These are phyloP conservation scores for Lactifluus piperatus DNA, from an alignment of 768 basidiomycete species.

Conservation along the genomic window DNA sequence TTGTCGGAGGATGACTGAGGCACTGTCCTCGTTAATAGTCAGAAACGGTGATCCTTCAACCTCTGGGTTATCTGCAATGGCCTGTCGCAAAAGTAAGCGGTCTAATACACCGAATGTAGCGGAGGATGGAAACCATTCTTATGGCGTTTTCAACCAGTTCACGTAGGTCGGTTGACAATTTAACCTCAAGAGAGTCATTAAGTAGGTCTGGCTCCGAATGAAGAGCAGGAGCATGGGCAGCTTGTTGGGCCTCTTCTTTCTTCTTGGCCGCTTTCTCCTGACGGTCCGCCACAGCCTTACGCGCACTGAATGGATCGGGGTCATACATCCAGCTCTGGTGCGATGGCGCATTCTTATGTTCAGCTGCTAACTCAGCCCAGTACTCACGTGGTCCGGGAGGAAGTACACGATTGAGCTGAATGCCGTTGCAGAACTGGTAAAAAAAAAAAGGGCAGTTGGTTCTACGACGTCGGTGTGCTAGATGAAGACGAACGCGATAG, in stretches of 20 bases:
- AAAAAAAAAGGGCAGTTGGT: slow-evolving; percentile 22
- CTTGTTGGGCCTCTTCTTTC: slow-evolving; percentile 28
- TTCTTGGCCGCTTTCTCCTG: slow-evolving; percentile 49
- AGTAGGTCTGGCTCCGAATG: slow-evolving; percentile 31
- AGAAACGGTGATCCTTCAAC: slow-evolving; percentile 29
- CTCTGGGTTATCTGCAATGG: slow-evolving; percentile 43
- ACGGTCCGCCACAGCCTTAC: slow-evolving; percentile 54
- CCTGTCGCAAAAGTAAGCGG: slow-evolving; percentile 30
- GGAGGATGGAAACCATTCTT: slow-evolving; percentile 45
- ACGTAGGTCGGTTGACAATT: slow-evolving; percentile 68
- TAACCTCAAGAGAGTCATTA: slow-evolving; percentile 59
- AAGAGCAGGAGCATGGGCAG: slow-evolving; percentile 8
- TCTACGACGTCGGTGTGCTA: slow-evolving; percentile 17
- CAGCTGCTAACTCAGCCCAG: slow-evolving; percentile 66
- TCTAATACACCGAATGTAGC: neutral
- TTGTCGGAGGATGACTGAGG: slow-evolving; percentile 39
- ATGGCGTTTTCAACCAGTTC: slow-evolving; percentile 77
- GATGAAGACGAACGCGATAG: slow-evolving; percentile 59
- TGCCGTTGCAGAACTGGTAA: slow-evolving; percentile 60
- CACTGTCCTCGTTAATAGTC: slow-evolving; percentile 36
- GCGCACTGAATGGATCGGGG: slow-evolving; percentile 78
- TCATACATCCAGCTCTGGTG: slow-evolving; percentile 83
- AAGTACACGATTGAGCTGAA: slow-evolving; percentile 64
- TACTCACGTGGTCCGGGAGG: slow-evolving; percentile 83
- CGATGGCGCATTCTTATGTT: slow-evolving; percentile 58